Conservation (phyloP, 2,329 filamentous ascomycete genomes). For the Colletotrichum siamense region DNA sequence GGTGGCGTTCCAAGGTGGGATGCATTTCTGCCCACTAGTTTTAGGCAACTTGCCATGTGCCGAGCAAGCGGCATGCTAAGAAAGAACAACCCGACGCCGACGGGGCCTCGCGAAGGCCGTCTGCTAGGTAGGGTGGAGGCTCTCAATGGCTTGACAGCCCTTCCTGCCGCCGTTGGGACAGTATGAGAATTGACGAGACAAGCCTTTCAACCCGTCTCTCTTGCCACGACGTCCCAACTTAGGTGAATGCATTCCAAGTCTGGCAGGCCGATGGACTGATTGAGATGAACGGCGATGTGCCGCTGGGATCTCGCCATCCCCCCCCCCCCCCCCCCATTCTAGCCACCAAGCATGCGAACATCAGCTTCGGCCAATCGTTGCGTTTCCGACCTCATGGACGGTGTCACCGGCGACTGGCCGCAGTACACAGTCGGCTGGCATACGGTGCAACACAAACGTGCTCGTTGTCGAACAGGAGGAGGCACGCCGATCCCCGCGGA, state of each 20-base stretch:
- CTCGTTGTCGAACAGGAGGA: slow-evolving; percentile 24
- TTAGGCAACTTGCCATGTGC: slow-evolving; percentile 4
- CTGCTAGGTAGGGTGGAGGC: background rate
- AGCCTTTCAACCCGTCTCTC: background rate
- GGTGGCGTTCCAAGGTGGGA: slow-evolving; percentile 4
- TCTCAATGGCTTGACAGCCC: background rate
- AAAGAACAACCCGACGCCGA: background rate
- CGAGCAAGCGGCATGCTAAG: slow-evolving; percentile 1
- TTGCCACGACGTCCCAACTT: background rate
- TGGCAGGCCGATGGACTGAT: background rate
- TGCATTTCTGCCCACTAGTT: background rate
- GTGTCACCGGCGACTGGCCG: slow-evolving; percentile 15
- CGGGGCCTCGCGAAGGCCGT: background rate
- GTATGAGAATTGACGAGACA: background rate
- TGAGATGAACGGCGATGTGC: background rate
- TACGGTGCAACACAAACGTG: slow-evolving; percentile 33
- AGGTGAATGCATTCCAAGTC: background rate
- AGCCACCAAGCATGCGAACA: background rate
- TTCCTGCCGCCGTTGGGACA: background rate
- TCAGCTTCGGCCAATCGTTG: background rate
- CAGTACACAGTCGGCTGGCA: slow-evolving; percentile 21
- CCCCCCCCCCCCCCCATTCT: background rate
- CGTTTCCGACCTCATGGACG: slow-evolving; percentile 15
- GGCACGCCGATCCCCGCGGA: background rate
- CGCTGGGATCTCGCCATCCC: background rate